phyloP scores from a whole-genome alignment of 106 monocot species.

The Dioscorea dumetorum region DNA sequence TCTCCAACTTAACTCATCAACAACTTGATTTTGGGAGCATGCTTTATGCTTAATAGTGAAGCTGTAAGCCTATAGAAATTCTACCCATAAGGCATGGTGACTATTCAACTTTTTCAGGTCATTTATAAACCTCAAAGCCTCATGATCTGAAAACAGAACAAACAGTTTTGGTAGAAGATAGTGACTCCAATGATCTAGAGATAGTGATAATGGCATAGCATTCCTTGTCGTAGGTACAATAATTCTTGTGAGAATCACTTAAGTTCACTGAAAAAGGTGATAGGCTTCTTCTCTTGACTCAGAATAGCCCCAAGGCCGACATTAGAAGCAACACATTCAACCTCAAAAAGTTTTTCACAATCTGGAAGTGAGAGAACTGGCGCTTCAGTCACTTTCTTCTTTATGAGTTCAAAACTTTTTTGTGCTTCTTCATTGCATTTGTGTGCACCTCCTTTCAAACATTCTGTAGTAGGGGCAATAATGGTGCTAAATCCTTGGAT shows the following conservation, averaged over 20 bases:
- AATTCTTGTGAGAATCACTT: not conserved
- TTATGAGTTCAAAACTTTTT: constrained; percentile 1
- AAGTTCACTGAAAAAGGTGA: constrained; percentile 1
- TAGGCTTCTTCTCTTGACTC: not conserved
- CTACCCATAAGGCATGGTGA: not conserved
- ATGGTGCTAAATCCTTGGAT: too few relatives aligned
- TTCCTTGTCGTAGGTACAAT: constrained; percentile 1
- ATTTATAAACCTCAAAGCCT: not conserved
- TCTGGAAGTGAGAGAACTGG: constrained; percentile 24
- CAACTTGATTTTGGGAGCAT: not conserved
- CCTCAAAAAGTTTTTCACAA: constrained; percentile 2
- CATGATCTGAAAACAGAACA: not conserved
- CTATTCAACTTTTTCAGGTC: not conserved
- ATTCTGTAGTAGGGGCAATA: too few relatives aligned
- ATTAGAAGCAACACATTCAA: constrained; percentile 13
- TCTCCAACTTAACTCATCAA: constrained; percentile 8
- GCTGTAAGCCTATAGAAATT: not conserved
- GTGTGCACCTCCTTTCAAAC: too few relatives aligned
- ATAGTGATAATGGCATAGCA: not conserved
- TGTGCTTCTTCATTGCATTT: not conserved
- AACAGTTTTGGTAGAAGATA: not conserved
- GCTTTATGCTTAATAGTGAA: not conserved
- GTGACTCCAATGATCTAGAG: not conserved
- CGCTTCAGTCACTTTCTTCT: constrained; percentile 21
- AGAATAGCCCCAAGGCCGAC: constrained; percentile 20